Conservation (phyloP, 352 stramenopile genomes). For the Aphanomyces invadans region DNA sequence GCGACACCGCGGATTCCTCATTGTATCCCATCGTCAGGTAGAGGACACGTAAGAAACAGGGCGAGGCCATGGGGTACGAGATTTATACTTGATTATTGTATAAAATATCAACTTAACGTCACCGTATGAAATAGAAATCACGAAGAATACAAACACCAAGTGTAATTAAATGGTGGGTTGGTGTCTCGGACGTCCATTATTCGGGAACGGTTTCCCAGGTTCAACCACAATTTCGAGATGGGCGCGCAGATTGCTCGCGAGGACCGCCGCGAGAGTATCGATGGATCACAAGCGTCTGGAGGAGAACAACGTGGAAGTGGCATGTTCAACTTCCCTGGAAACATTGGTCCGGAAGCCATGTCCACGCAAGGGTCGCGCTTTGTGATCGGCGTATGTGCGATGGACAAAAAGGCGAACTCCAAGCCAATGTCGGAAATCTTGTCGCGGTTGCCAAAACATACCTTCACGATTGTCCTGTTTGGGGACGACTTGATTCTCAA, state of each 20-base stretch:
- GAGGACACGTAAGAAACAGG: background rate
- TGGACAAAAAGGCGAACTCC: slow-evolving; percentile 96
- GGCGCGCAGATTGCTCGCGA: slow-evolving; percentile 20
- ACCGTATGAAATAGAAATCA: background rate
- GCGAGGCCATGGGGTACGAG: background rate
- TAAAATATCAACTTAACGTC: no score
- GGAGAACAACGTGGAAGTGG: background rate
- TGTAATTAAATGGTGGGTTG: slow-evolving; percentile 6
- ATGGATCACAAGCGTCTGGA: background rate
- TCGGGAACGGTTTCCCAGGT: background rate
- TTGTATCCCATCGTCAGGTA: no score
- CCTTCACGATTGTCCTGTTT: slow-evolving; percentile 97
- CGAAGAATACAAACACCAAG: background rate
- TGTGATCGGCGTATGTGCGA: slow-evolving; percentile 93
- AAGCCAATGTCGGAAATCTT: slow-evolving; percentile 97
- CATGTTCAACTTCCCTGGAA: slow-evolving; percentile 9
- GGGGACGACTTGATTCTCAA: slow-evolving; percentile 95
- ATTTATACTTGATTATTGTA: slow-evolving; percentile 4
- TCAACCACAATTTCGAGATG: background rate
- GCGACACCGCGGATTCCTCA: no score
- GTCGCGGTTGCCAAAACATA: slow-evolving; percentile 66
- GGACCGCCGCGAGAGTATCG: slow-evolving; percentile 16
- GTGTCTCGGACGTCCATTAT: background rate
- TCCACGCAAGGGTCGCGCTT: slow-evolving; percentile 6
- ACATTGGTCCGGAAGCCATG: background rate